These are phyloP conservation scores for Globisporangium canariense DNA, from an alignment of 352 stramenopile species.

Conservation along the genomic window DNA sequence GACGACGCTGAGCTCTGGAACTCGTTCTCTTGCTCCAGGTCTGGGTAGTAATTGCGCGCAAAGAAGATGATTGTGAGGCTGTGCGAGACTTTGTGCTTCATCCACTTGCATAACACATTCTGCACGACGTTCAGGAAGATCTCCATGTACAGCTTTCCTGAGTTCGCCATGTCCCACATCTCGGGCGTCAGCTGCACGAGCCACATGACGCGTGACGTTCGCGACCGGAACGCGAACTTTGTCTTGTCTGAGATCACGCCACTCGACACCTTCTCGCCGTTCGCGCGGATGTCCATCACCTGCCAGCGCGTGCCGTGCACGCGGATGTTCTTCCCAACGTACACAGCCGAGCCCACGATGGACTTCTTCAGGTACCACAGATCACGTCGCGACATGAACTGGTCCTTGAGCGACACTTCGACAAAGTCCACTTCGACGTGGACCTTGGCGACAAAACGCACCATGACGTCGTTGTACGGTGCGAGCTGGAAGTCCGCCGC, in stretches of 20 bases:
- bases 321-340: conserved; percentile 76
- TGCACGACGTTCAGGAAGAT: conserved; percentile 82
- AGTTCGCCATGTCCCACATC: conserved; percentile 93
- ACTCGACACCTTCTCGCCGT: conserved; percentile 81
- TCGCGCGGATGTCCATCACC: conserved; percentile 89
- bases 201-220: conserved; percentile 96
- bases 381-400: conserved; percentile 91
- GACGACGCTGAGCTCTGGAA: conserved; percentile 17
- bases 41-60: conserved; percentile 82
- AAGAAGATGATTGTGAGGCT: conserved; percentile 93
- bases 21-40: conserved; percentile 50
- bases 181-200: conserved; percentile 95
- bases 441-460: conserved; percentile 77
- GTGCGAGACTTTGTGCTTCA: conserved; percentile 88
- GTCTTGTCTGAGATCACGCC: conserved; percentile 94
- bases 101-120: conserved; percentile 89
- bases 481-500: conserved; percentile 67
- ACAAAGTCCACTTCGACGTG: conserved; percentile 85
- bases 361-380: conserved; percentile 84
- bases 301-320: conserved; percentile 76
- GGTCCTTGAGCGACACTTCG: conserved; percentile 88
- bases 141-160: conserved; percentile 88
- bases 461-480: conserved; percentile 77
- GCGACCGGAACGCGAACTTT: conserved; percentile 95
- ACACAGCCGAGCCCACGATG: conserved; percentile 62